Conservation (phyloP, 352 stramenopile genomes). For the Phytophthora constricta region DNA sequence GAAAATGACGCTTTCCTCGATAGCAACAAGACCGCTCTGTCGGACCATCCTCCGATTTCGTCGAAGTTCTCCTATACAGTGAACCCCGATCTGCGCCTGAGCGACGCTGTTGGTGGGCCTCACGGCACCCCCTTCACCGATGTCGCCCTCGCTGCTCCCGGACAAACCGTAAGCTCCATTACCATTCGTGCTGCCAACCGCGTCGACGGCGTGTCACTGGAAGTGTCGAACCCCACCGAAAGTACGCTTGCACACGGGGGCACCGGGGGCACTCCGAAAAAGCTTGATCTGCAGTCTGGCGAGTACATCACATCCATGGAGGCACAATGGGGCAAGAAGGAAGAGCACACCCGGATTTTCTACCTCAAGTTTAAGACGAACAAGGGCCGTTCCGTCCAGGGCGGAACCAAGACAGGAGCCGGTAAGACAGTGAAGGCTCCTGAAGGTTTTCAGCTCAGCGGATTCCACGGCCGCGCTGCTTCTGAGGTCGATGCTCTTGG, state of each 20-base stretch:
- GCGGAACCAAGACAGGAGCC: conserved; percentile 31
- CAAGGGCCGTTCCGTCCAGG: conserved; percentile 22
- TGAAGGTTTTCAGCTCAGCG: conserved; percentile 44
- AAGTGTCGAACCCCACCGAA: conserved; percentile 23
- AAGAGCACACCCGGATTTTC: conserved; percentile 39
- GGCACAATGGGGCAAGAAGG: conserved; percentile 40
- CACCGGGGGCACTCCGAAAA: conserved; percentile 27
- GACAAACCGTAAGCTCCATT: conserved; percentile 28
- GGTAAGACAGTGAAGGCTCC: conserved; percentile 40
- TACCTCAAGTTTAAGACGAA: conserved; percentile 42
- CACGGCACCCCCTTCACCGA: conserved; percentile 41
- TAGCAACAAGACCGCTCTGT: conserved; percentile 31
- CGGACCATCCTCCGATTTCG: conserved; percentile 44
- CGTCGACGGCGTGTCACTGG: conserved; percentile 39
- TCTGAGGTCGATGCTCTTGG: conserved; percentile 40
- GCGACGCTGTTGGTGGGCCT: conserved; percentile 33
- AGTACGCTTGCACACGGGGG: conserved; percentile 41
- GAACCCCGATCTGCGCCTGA: conserved; percentile 28
- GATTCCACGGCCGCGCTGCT: conserved; percentile 42
- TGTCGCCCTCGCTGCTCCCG: conserved; percentile 21
- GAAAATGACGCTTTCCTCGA: conserved; percentile 30
- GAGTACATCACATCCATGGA: conserved; percentile 33
- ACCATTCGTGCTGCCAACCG: conserved; percentile 32
- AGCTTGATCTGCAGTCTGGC: conserved; percentile 28
- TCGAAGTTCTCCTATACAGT: conserved; percentile 37